phyloP scores from a whole-genome alignment of 2,329 filamentous ascomycete genomes.

The Trichophyton benhamiae region DNA sequence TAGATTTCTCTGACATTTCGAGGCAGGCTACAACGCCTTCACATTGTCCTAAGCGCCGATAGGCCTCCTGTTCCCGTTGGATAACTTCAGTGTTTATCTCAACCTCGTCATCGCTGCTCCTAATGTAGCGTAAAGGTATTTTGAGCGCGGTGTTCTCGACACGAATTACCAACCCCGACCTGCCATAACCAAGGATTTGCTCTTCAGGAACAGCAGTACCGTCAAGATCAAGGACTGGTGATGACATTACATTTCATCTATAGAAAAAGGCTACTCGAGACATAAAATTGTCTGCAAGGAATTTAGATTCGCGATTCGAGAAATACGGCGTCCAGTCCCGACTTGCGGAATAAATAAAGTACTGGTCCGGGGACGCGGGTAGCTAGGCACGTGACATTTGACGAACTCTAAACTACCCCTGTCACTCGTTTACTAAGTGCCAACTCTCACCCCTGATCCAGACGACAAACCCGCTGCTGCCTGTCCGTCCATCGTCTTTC shows the following conservation, averaged over 20 bases:
- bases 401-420: too few species aligned
- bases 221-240: constrained; percentile 6
- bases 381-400: too few species aligned
- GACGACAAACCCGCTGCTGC: too few species aligned
- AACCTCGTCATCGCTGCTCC: constrained; percentile 5
- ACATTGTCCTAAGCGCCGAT: constrained; percentile 3
- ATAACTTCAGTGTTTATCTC: constrained; percentile 2
- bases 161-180: constrained; percentile 8
- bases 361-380: too few species aligned
- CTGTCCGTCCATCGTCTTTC: too few species aligned
- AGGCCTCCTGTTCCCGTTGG: constrained; percentile 6
- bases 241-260: not conserved
- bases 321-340: too few species aligned
- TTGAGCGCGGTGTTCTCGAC: constrained; percentile 5
- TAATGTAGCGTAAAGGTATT: constrained; percentile 5
- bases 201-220: constrained; percentile 1
- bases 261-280: too few species aligned
- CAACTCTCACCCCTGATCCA: too few species aligned
- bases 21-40: constrained; percentile 8
- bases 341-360: too few species aligned
- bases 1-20: not conserved
- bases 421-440: too few species aligned
- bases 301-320: too few species aligned
- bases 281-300: too few species aligned
- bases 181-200: constrained; percentile 8